Base-by-base conservation (phyloP, 1,284 basidiomycete species). In the Cryptococcus sp. region DNA sequence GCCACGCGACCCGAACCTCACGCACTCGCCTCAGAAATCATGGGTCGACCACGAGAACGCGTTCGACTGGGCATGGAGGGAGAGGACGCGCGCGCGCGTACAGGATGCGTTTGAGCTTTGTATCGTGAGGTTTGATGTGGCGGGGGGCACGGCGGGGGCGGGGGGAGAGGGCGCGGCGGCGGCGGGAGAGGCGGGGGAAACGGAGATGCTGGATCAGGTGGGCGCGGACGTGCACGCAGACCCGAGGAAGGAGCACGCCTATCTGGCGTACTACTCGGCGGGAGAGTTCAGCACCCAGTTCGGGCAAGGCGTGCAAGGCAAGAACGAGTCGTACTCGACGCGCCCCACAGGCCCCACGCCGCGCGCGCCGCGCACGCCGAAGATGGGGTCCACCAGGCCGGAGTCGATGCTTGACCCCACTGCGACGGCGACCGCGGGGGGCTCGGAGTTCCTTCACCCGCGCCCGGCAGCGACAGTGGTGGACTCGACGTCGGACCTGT, bases 51-150 rank as follows among this genome's bases (percentile, higher is more conserved):
- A 60, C 18, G 69, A 75, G 51, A 67, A 67, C 36, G 64, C 70
- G 42, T 61, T 75, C 42, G 81, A 84, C 2, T 91, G 89, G 89
- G 79, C 78, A 52, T 91, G 89, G 89, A 81, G 83, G 50, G 83
- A 86, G 52, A 80, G 82, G 59, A 87, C 88, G 0, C 80, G 84
- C n/a, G 71, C 82, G 58, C 81, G 89, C 43, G 80, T 91, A 39
- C 84, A 85, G 66, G 87, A 88, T 56, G 86, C 87, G 1, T 90
- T 84, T 67, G 87, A 91, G 60, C 85, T 91, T 62, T 91, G 89
- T 69, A 78, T 88, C 51, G 62, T 73, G 36, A 46, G 68, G 7
- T 56, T 59, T 16, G 33, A 44, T 23, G 55, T 56, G n/a, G 43
- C 37, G 4, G 47, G 46, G 5, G 52, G 36, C 13, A 39, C 20